phyloP scores from a whole-genome alignment of 805 yeast genomes.

The Kregervanrija pseudodelftensis region DNA sequence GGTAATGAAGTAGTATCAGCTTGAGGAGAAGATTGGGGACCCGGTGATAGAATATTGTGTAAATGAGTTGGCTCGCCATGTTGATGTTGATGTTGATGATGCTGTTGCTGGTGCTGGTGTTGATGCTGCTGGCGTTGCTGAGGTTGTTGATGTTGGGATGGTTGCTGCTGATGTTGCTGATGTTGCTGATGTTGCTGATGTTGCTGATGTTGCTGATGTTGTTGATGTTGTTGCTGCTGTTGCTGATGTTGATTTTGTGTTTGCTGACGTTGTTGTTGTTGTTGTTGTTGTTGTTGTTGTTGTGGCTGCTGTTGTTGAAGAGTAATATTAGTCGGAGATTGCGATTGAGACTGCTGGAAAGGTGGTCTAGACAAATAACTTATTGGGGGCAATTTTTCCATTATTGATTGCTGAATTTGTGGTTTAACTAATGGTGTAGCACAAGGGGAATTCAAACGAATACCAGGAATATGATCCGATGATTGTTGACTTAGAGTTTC shows the following conservation, averaged over 20 bases:
- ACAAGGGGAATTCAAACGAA: constrained; percentile 24
- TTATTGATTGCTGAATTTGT: background rate
- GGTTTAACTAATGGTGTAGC: constrained; percentile 12
- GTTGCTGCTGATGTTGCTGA: constrained; percentile 1
- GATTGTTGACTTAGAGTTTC: constrained; percentile 32
- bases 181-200: constrained; percentile 3
- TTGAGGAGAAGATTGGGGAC: background rate
- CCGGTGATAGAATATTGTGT: constrained; percentile 9
- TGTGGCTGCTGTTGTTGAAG: background rate
- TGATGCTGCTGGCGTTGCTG: background rate
- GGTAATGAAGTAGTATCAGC: constrained; percentile 8
- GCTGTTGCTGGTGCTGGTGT: constrained; percentile 5
- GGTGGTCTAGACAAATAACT: constrained; percentile 12
- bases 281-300: constrained; percentile 2
- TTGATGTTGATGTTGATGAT: constrained; percentile 4
- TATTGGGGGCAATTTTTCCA: constrained; percentile 22
- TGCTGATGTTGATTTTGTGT: constrained; percentile 5
- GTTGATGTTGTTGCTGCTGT: constrained; percentile 9
- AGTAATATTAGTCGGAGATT: no score
- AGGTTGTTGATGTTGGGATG: constrained; percentile 8
- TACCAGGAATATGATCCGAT: constrained; percentile 24
- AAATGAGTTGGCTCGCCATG: constrained; percentile 10
- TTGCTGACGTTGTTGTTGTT: constrained; percentile 4
- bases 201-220: background rate
- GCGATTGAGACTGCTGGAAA: constrained; percentile 4